Evolutionary conservation across 441 rosid genomes (phyloP), one percentile per base, ranked within the genome.

Genomic region (Euphorbia neoarborescens): DNA sequence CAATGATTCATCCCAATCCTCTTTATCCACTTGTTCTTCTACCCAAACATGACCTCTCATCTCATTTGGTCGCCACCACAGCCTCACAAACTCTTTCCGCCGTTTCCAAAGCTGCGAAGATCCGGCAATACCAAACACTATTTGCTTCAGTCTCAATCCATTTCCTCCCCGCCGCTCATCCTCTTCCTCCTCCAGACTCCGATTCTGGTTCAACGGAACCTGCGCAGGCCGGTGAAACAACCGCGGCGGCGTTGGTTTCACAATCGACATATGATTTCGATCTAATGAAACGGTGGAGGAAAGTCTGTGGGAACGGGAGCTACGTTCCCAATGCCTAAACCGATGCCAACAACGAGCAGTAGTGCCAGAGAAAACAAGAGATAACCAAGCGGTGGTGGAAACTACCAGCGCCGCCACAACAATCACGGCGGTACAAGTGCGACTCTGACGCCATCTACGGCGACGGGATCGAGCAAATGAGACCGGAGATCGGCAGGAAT

Each of bases 1-100:
- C 76, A 89, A 84, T 22, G 88, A 85, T 73, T 80, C 84, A 71
- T 85, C 90, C 51, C 76, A 78, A 70, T 85, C 84, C 62, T 72
- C 70, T 2, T 58, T 75, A 38, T 81, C 54, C 42, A 85, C 79
- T 59, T 64, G 73, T 76, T 92, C 94, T 68, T 92, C 98, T 30
- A 92, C 74, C 98, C 98, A 92, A 10, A 90, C 88, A 37, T 89
- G 85, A 34, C 98, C 97, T 42, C 94, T 88, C 92, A 84, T 86
- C 56, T 71, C 78, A n/a, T 70, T 59, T 38, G 86, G 84, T 32
- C 84, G 88, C 97, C 97, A 93, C 98, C 97, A 93, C 15, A 93
- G 84, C 79, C 91, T 80, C 70, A 90, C 83, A n/a, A 88, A 86
- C 78, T 93, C 94, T 78, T 85, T 88, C 14, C 98, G 86, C 2